Base-by-base conservation (phyloP, 2,329 filamentous ascomycete species). In the Alternaria gansuensis region DNA sequence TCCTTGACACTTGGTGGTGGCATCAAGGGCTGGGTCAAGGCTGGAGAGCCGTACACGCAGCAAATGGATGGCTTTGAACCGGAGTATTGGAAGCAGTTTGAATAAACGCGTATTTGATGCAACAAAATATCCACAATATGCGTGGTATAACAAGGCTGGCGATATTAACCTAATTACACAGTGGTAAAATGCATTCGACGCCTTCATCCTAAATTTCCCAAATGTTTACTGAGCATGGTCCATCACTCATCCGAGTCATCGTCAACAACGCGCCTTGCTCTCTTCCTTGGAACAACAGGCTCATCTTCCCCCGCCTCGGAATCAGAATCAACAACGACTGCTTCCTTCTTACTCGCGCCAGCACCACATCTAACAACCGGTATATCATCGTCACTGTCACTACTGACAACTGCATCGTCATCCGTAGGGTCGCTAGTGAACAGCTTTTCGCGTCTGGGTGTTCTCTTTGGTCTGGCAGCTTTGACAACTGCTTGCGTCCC, bases 21-120 rank as follows among this genome's bases (percentile, higher is more conserved):
- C 14, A 75, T 81, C 55, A 81, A 81, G 60, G 79, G 78, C 0
- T 81, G 79, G 79, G 78, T 82, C 8, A 80, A 78, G 57, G 75
- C 67, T 23, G 80, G 79, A 14, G 69, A 69, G 14, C 57, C 70
- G 31, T 82, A 72, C 60, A 78, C 69, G 34, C 57, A 72, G 53
- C 66, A 77, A 9, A 75, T 81, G 69, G 78, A 81, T 61, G 77
- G 77, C 24, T 81, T 74, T 56, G 70, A 77, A 43, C 65, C 74
- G 44, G 71, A 76, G 41, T 77, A 80, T 59, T 82, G 79, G 80
- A 73, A 74, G 64, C 72, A 78, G 54, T 72, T 79, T 36, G 64
- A 68, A n/a, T 65, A 51, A 59, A 36, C 24, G n/a, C 23, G 21
- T 34, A 14, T 24, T 11, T 8, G 21, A 52, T 40, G 37, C 13